Conservation (phyloP, 1,284 basidiomycete species). For the Ganoderma lucidum region DNA sequence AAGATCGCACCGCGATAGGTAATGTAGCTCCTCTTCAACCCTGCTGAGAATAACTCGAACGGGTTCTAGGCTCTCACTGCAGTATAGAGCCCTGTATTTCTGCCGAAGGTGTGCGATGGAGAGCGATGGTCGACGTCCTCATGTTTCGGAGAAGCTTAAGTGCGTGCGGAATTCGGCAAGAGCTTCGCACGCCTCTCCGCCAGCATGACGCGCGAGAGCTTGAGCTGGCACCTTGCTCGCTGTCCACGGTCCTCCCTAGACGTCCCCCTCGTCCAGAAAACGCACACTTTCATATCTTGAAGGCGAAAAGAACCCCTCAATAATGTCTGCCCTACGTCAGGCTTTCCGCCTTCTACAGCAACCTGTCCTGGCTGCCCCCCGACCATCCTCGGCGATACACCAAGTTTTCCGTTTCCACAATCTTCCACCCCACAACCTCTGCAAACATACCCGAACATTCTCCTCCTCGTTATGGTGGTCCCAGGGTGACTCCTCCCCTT, state of each 20-base stretch:
- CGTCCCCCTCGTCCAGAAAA: not conserved
- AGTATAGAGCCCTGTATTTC: too few species aligned
- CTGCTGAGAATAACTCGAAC: not conserved
- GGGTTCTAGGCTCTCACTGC: too few species aligned
- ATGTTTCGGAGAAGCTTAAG: not conserved
- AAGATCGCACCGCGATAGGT: constrained; percentile 28
- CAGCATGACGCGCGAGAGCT: not conserved
- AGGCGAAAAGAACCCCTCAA: not conserved
- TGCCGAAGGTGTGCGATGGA: too few species aligned
- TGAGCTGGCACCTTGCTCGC: not conserved
- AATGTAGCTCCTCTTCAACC: not conserved
- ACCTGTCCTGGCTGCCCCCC: not conserved
- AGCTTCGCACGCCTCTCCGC: not conserved
- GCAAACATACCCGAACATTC: constrained; percentile 2
- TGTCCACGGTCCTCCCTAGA: not conserved
- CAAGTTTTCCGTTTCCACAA: not conserved
- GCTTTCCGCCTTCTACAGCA: constrained; percentile 4
- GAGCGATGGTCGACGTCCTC: not conserved
- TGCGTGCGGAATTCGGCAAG: not conserved
- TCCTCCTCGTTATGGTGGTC: not conserved
- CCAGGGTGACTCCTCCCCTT: not conserved
- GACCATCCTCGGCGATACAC: not conserved
- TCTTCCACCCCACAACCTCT: not conserved
- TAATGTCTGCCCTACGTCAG: constrained; percentile 3
- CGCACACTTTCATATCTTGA: not conserved